Conservation (phyloP, 148 eudicot genomes). For the Fagopyrum esculentum region DNA sequence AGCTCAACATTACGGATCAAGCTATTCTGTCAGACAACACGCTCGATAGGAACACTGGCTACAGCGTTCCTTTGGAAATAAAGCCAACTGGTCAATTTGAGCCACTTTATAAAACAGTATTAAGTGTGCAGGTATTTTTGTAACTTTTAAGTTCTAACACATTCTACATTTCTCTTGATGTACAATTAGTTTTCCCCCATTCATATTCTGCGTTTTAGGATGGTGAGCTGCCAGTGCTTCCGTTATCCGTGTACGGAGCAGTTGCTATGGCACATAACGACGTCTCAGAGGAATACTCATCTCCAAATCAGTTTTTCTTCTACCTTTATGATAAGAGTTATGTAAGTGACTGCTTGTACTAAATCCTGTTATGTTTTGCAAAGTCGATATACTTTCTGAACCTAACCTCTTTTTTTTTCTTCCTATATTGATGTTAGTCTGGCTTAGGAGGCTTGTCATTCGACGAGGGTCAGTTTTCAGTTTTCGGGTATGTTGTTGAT, state of each 20-base stretch:
- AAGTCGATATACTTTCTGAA: not conserved
- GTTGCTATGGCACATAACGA: slow-evolving; percentile 94
- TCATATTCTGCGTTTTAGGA: slow-evolving; percentile 38
- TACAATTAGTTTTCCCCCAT: slow-evolving; percentile 1
- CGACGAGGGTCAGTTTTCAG: slow-evolving; percentile 98
- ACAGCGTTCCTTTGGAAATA: slow-evolving; percentile 73
- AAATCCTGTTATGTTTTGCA: not conserved
- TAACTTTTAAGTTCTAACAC: not conserved
- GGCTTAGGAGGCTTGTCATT: slow-evolving; percentile 95
- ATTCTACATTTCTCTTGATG: not conserved
- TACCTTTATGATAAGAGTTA: slow-evolving; percentile 85
- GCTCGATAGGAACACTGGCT: slow-evolving; percentile 46
- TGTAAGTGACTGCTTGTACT: slow-evolving; percentile 39
- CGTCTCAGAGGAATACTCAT: slow-evolving; percentile 77
- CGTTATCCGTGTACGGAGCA: slow-evolving; percentile 92
- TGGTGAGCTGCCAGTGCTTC: slow-evolving; percentile 96
- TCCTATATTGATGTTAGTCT: slow-evolving; percentile 35
- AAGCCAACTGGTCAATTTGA: slow-evolving; percentile 96
- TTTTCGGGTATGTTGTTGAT: slow-evolving; percentile 63
- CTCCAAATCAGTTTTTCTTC: slow-evolving; percentile 91
- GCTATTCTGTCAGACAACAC: slow-evolving; percentile 74
- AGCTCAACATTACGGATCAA: slow-evolving; percentile 59
- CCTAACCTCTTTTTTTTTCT: not conserved
- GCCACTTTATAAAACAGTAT: slow-evolving; percentile 77
- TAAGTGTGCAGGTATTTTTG: slow-evolving; percentile 72